Conservation (phyloP, 805 yeast genomes). For the Ogataea nakhonphanomensis region DNA sequence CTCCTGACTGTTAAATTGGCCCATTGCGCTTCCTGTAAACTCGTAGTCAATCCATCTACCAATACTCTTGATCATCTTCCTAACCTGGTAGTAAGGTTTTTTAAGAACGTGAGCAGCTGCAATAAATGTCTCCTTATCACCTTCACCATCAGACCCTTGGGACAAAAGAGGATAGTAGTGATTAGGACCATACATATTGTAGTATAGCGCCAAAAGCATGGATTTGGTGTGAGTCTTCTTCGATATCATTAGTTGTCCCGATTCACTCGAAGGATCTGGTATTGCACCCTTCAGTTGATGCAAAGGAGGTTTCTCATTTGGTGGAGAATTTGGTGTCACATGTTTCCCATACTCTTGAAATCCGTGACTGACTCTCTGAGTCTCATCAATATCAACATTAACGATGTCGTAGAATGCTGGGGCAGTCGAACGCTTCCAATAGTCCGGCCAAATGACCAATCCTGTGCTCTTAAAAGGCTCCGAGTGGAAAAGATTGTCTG, state of each 20-base stretch:
- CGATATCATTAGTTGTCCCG: slow-evolving; percentile 60
- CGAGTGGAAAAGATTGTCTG: slow-evolving; percentile 53
- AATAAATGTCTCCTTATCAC: slow-evolving; percentile 59
- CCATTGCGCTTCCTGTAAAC: slow-evolving; percentile 73
- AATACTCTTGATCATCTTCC: slow-evolving; percentile 51
- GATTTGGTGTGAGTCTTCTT: slow-evolving; percentile 53
- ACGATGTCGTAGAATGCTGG: slow-evolving; percentile 45
- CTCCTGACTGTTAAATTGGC: slow-evolving; percentile 65
- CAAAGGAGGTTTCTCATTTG: slow-evolving; percentile 38
- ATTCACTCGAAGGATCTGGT: slow-evolving; percentile 62
- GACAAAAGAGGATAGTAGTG: slow-evolving; percentile 52
- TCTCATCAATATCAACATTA: slow-evolving; percentile 42
- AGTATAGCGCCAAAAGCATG: slow-evolving; percentile 53
- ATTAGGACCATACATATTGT: slow-evolving; percentile 58
- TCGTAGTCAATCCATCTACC: slow-evolving; percentile 44
- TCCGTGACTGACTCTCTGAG: slow-evolving; percentile 38
- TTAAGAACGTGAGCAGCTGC: slow-evolving; percentile 57
- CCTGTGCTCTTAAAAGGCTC: slow-evolving; percentile 53
- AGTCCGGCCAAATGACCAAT: slow-evolving; percentile 44
- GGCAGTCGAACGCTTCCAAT: slow-evolving; percentile 56
- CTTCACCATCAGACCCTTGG: slow-evolving; percentile 49
- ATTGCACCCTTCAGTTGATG: slow-evolving; percentile 61
- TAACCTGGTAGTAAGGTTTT: slow-evolving; percentile 59
- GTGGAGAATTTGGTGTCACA: slow-evolving; percentile 29
- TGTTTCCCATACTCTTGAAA: slow-evolving; percentile 34